These are phyloP conservation scores for Penicillium brasilianum DNA, from an alignment of 2,329 filamentous ascomycete genomes.

Conservation along the genomic window DNA sequence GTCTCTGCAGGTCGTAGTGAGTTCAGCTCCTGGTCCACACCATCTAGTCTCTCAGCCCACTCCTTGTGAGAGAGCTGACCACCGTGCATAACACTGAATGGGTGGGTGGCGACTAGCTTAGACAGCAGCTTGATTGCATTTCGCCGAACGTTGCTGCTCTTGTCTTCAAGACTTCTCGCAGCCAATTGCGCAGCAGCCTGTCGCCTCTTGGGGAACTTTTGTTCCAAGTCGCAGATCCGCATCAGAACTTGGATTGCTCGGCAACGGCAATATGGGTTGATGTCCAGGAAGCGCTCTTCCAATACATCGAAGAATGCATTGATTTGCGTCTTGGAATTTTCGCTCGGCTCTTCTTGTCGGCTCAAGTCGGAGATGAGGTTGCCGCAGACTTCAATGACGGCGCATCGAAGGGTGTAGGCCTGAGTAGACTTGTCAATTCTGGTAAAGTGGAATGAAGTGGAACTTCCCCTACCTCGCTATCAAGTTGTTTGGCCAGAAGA, in stretches of 20 bases:
- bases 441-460: neutral
- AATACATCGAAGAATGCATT: slow-evolving; percentile 97
- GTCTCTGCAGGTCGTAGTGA: slow-evolving; percentile 76
- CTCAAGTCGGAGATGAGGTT: slow-evolving; percentile 92
- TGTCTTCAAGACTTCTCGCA: slow-evolving; percentile 88
- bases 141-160: slow-evolving; percentile 93
- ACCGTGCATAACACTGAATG: slow-evolving; percentile 89
- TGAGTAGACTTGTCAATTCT: slow-evolving; percentile 40
- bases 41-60: slow-evolving; percentile 81
- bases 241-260: slow-evolving; percentile 91
- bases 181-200: slow-evolving; percentile 88
- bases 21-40: slow-evolving; percentile 81
- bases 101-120: slow-evolving; percentile 88
- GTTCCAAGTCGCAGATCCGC: slow-evolving; percentile 90
- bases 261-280: slow-evolving; percentile 95
- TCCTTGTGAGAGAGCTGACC: slow-evolving; percentile 83
- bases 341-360: slow-evolving; percentile 86
- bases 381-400: slow-evolving; percentile 94
- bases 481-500: slow-evolving; percentile 87
- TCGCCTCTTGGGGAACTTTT: slow-evolving; percentile 91
- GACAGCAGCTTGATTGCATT: slow-evolving; percentile 94
- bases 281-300: slow-evolving; percentile 92
- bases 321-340: slow-evolving; percentile 92
- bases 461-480: slow-evolving; percentile 74
- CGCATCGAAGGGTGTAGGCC: slow-evolving; percentile 91